Conservation (phyloP, 306 rosid genomes). For the Sechiopsis laciniata region DNA sequence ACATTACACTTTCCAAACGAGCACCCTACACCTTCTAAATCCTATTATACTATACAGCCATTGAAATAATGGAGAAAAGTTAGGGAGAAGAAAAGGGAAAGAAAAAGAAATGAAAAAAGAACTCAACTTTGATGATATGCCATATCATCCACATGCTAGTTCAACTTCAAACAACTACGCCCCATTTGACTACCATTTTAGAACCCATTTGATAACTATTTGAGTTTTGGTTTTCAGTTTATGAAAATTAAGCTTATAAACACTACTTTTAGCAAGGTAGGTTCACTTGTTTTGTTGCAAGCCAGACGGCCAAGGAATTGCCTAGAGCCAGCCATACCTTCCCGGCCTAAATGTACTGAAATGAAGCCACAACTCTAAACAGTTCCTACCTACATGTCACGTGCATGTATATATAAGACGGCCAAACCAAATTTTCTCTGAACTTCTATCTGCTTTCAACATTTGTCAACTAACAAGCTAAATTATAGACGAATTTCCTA, state of each 20-base stretch:
- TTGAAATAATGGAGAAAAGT: background rate
- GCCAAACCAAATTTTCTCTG: background rate
- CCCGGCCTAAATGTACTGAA: background rate
- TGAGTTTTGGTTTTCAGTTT: too few species aligned
- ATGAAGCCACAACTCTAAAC: background rate
- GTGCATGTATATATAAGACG: background rate
- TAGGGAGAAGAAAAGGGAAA: background rate
- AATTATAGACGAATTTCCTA: slow-evolving; percentile 8
- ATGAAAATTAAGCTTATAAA: too few species aligned
- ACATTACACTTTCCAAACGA: background rate
- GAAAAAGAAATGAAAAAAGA: background rate
- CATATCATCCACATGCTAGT: background rate
- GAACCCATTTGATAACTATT: background rate
- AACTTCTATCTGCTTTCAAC: background rate
- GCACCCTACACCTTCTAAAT: background rate
- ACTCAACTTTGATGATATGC: background rate
- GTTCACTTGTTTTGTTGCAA: too few species aligned
- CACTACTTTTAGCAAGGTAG: too few species aligned
- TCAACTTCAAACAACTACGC: background rate
- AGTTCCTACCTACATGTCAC: slow-evolving; percentile 4
- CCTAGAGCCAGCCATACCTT: too few species aligned
- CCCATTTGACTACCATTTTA: background rate
- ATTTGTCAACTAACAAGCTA: background rate
- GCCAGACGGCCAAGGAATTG: too few species aligned
- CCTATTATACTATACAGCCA: background rate